Base-by-base conservation (phyloP, 2,329 filamentous ascomycete species). In the Sarocladiaceae sp. region DNA sequence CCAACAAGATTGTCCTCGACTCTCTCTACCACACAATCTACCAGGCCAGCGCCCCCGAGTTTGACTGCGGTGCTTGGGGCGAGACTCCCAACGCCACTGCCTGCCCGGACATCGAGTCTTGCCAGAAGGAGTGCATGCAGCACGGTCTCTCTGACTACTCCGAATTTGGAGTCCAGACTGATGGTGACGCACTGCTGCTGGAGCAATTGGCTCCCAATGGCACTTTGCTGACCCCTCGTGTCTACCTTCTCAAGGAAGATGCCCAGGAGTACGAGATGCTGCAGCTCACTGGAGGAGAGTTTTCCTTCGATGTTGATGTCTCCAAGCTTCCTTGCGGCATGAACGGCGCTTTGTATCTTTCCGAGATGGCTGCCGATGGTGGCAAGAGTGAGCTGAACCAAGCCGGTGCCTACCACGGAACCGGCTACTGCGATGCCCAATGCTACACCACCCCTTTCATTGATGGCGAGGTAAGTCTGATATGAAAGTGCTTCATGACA, bases 251-350 rank as follows among this genome's bases (percentile, higher is more conserved):
- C 60, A 73, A 74, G 54, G 66, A 59, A 58, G 70, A 75, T 54
- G 75, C 82, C 54, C 69, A 73, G 54, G 74, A 75, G 44, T 87
- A 87, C 62, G 69, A 84, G 65, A 73, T 80, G 61, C 75, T 86
- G 63, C 71, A 83, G 55, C 71, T 86, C 48, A 74, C 78, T 23
- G 80, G 80, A 60, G 68, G 77, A 56, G 84, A 87, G 64, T 78
- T 87, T 62, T 78, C 78, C 13, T 86, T 87, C 52, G 83, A 86
- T 44, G 82, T 86, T 4, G 84, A 87, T 59, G 76, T 83, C 39
- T 83, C 81, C 23, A 75, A 78, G 57, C 71, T 87, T 28, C 79
- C 80, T 13, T 88, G 85, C 57, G 84, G 84, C 53, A 71, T 87
- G 62, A 87, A 88, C 64, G 83, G 83, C 54, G 83, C 84, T 17